Conservation (phyloP, 257 asterid species). For the Paulownia fortunei region DNA sequence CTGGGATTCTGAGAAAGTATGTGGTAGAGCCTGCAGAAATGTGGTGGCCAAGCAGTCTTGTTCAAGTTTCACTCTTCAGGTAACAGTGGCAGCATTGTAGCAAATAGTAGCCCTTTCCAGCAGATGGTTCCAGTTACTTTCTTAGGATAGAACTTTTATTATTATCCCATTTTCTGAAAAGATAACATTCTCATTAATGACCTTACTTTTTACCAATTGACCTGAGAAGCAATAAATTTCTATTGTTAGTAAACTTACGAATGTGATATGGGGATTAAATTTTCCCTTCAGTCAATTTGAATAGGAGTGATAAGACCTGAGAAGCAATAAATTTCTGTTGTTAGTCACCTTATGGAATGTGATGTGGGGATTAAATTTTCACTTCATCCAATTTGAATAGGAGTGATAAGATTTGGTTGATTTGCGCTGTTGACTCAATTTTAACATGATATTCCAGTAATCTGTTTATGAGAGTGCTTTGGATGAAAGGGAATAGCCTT, state of each 20-base stretch:
- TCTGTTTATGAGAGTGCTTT: background rate
- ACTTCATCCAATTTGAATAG: no score
- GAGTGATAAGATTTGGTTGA: background rate
- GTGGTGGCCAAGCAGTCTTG: conserved; percentile 71
- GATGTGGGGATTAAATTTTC: no score
- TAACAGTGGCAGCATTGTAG: no score
- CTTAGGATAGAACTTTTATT: background rate
- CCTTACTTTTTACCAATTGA: background rate
- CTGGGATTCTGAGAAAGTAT: conserved; percentile 59
- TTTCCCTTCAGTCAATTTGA: background rate
- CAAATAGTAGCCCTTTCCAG: no score
- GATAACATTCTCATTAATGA: background rate
- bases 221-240: background rate
- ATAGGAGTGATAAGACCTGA: no score
- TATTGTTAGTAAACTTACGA: no score
- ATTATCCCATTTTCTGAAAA: background rate
- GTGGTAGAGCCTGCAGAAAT: conserved; percentile 69
- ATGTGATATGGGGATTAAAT: background rate
- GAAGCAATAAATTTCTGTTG: no score
- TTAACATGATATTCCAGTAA: background rate
- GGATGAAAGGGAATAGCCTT: background rate
- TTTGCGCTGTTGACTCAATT: background rate
- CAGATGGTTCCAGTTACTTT: background rate
- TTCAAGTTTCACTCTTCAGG: conserved; percentile 76
- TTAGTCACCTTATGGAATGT: no score